Evolutionary conservation across 768 basidiomycete species (phyloP).

Genomic region (Lactarius vividus): DNA sequence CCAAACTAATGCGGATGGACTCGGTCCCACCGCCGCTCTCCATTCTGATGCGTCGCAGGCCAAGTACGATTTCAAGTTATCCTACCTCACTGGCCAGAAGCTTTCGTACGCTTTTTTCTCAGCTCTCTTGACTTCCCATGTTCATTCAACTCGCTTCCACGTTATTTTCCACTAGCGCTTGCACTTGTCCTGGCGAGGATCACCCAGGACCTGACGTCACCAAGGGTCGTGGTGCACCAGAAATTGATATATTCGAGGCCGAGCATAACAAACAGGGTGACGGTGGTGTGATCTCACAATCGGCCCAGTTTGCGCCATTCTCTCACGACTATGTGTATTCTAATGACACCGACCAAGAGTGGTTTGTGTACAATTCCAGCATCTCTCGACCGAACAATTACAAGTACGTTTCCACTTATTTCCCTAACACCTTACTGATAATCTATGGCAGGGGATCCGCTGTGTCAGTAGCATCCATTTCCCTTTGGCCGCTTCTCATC

Average conservation of each 20-base stretch:
- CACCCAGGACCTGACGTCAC: slow-evolving; percentile 66
- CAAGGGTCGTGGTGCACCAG: slow-evolving; percentile 68
- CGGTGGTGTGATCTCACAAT: slow-evolving; percentile 69
- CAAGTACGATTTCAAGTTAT: slow-evolving; percentile 59
- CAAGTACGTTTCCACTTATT: slow-evolving; percentile 30
- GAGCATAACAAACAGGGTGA: slow-evolving; percentile 54
- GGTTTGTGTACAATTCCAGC: slow-evolving; percentile 37
- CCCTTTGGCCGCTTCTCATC: not conserved
- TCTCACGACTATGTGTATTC: slow-evolving; percentile 43
- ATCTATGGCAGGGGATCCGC: slow-evolving; percentile 45
- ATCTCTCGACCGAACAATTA: slow-evolving; percentile 39
- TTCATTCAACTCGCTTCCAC: not conserved
- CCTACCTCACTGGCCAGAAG: slow-evolving; percentile 77
- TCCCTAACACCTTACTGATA: not conserved
- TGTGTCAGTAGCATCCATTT: slow-evolving; percentile 35
- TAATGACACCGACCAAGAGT: slow-evolving; percentile 37
- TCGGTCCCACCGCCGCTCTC: slow-evolving; percentile 60
- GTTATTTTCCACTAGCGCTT: slow-evolving; percentile 45
- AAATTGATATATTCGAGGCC: slow-evolving; percentile 82
- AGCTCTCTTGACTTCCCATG: not conserved
- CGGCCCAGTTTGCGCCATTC: slow-evolving; percentile 68
- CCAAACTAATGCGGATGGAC: slow-evolving; percentile 46
- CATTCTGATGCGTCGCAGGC: slow-evolving; percentile 45
- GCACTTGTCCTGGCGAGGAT: slow-evolving; percentile 71
- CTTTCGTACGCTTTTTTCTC: slow-evolving; percentile 48